Evolutionary conservation across 164 flowering plant genomes (phyloP).

Genomic region (Malania oleifera): DNA sequence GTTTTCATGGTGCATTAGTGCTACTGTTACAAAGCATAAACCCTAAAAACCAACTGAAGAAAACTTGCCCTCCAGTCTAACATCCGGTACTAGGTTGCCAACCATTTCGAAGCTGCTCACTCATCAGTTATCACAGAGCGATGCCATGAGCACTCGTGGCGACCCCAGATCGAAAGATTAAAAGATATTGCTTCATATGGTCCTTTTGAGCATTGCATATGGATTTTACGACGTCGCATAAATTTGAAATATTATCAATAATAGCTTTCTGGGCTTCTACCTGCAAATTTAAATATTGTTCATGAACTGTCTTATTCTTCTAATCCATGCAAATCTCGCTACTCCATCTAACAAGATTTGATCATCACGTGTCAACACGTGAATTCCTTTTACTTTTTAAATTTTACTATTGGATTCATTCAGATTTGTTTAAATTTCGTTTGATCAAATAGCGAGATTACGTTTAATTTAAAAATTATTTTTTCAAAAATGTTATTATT

Average conservation of each 20-base stretch:
- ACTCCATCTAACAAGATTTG: no score
- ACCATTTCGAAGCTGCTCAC: constrained; percentile 6
- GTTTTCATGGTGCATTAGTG: constrained; percentile 4
- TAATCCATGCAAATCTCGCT: no score
- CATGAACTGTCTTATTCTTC: no score
- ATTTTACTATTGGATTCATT: no score
- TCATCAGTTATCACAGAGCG: constrained; percentile 30
- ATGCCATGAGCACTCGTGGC: constrained; percentile 39
- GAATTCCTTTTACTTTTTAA: no score
- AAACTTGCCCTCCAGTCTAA: not conserved
- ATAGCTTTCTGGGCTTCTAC: constrained; percentile 44
- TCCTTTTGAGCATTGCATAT: constrained; percentile 35
- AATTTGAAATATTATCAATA: constrained; percentile 24
- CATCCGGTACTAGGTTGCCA: not conserved
- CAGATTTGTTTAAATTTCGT: no score
- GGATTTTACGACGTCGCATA: no score
- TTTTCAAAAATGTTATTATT: no score
- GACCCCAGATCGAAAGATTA: constrained; percentile 55
- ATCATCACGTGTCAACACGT: no score
- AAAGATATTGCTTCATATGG: constrained; percentile 17
- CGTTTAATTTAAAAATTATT: no score
- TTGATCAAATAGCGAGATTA: no score
- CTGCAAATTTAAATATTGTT: constrained; percentile 33
- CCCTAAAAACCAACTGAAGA: not conserved
- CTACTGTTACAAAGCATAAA: not conserved